A percentile compares a stretch with the other conserved stretches of the same genome.
These are phyloP conservation scores for Entomortierella beljakovae DNA, from an alignment of 192 early-diverging fungal genomes.

Conservation along the genomic window DNA sequence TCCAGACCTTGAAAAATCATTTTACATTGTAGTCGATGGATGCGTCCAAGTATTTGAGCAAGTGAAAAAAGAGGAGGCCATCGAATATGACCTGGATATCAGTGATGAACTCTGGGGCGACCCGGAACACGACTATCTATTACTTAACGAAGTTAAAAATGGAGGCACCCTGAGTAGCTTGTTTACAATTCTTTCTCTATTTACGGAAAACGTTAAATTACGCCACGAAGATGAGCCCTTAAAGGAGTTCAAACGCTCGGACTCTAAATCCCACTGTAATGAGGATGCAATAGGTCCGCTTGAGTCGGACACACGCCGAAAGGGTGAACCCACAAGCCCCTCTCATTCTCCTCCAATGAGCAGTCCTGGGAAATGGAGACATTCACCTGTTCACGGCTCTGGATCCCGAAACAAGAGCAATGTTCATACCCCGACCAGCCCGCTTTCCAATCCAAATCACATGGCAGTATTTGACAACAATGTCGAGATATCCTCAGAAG, in stretches of 20 bases:
- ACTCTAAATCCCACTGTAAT: constrained; percentile 21
- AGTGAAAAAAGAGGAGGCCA: constrained; percentile 49
- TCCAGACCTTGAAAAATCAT: constrained; percentile 81
- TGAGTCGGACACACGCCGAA: constrained; percentile 13
- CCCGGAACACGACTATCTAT: constrained; percentile 64
- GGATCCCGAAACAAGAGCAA: constrained; percentile 36
- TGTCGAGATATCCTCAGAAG: neutral
- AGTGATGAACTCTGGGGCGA: constrained; percentile 49
- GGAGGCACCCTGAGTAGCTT: constrained; percentile 94
- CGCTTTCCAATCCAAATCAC: constrained; percentile 53
- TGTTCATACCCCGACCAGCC: constrained; percentile 52
- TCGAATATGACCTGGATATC: constrained; percentile 54
- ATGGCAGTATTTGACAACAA: constrained; percentile 48
- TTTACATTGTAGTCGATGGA: constrained; percentile 97
- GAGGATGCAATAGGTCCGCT: constrained; percentile 4
- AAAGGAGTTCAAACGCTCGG: constrained; percentile 37
- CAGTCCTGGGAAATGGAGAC: constrained; percentile 31
- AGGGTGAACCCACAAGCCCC: neutral
- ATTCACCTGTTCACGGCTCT: constrained; percentile 19
- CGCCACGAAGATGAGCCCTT: constrained; percentile 60
- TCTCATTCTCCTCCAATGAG: neutral
- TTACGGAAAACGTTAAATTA: constrained; percentile 81
- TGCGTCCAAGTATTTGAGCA: constrained; percentile 91
- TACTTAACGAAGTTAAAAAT: constrained; percentile 89
- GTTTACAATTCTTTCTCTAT: constrained; percentile 92